Base-by-base conservation (phyloP, 2,329 filamentous ascomycete species). In the Fusarium devonianum region DNA sequence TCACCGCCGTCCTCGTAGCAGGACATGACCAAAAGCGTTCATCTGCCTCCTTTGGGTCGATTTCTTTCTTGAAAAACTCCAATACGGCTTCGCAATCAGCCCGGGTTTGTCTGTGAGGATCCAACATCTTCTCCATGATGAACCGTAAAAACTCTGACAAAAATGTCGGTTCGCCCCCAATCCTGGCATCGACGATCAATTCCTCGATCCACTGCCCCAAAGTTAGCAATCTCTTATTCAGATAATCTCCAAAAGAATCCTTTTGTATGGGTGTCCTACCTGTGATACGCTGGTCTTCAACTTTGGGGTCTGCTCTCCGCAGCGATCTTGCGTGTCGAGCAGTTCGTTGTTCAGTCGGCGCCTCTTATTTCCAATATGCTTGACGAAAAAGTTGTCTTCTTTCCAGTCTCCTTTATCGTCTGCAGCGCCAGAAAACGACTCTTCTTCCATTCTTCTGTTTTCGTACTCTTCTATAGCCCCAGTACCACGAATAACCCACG, bases 401-500 rank as follows among this genome's bases (percentile, higher is more conserved):
- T 4, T 4, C 21, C 18, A 33, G n/a, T n/a, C n/a, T n/a, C n/a
- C n/a, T n/a, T n/a, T n/a, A n/a, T n/a, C n/a, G n/a, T n/a, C n/a
- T n/a, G n/a, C n/a, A n/a, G n/a, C n/a, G n/a, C n/a, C n/a, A n/a
- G n/a, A n/a, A n/a, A n/a, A n/a, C n/a, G n/a, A 5, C 11, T 42
- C 23, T 25, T 32, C n/a, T 17, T 38, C 33, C 2, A 26, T 3
- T 6, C 12, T 37, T 14, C 26, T 23, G 11, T 4, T 5, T 4
- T 26, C 16, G n/a, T 43, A 49, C 7, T 16, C 22, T 4, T 18
- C 8, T 10, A 43, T 25, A 7, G 29, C 40, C 5, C 58, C 40
- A 18, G 29, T 46, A 4, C 37, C 55, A 10, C n/a, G 13, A 11
- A 45, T 16, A 2, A 41, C 46, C 51, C 51, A 55, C 1, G 46